Percentiles rank a stretch among this genome's conserved stretches.
Conservation (phyloP, 345 rosid species). For the Eucalyptus melliodora region DNA sequence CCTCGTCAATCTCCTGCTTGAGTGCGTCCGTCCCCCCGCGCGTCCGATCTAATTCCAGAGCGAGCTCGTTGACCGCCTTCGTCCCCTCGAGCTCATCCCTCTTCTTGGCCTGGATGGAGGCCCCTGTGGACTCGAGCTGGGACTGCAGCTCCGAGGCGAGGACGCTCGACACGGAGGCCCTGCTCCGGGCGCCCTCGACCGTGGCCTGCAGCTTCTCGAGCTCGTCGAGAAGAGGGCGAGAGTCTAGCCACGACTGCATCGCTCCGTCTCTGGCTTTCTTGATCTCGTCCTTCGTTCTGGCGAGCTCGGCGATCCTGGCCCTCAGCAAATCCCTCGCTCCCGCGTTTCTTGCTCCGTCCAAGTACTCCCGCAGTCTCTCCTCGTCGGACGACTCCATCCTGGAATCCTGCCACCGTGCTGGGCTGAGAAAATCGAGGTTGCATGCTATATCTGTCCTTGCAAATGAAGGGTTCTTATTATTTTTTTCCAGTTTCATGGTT, state of each 20-base stretch:
- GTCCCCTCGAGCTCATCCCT: slow-evolving; percentile 15
- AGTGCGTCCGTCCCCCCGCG: slow-evolving; percentile 8
- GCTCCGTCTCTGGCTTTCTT: slow-evolving; percentile 26
- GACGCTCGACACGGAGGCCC: slow-evolving; percentile 10
- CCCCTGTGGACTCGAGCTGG: slow-evolving; percentile 8
- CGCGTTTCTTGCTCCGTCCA: not conserved
- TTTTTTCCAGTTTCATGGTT: not conserved
- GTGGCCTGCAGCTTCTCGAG: slow-evolving; percentile 33
- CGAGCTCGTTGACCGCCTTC: slow-evolving; percentile 1
- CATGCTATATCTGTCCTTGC: not conserved
- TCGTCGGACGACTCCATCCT: not conserved
- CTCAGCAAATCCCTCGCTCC: not conserved
- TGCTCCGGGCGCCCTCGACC: slow-evolving; percentile 14
- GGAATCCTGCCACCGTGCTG: not conserved
- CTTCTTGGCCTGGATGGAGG: slow-evolving; percentile 1
- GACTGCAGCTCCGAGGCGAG: slow-evolving; percentile 18
- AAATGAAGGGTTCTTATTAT: not conserved
- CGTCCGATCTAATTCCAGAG: not conserved
- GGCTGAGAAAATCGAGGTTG: not conserved
- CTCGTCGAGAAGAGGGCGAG: slow-evolving; percentile 40
- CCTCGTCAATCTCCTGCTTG: slow-evolving; percentile 7
- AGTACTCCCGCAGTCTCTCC: not conserved
- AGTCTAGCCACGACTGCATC: slow-evolving; percentile 41
- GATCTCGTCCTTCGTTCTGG: slow-evolving; percentile 12
- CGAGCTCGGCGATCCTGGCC: slow-evolving; percentile 18